These are phyloP conservation scores for Fusarium incarnatum DNA, from an alignment of 2,329 filamentous ascomycete genomes.

Conservation along the genomic window DNA sequence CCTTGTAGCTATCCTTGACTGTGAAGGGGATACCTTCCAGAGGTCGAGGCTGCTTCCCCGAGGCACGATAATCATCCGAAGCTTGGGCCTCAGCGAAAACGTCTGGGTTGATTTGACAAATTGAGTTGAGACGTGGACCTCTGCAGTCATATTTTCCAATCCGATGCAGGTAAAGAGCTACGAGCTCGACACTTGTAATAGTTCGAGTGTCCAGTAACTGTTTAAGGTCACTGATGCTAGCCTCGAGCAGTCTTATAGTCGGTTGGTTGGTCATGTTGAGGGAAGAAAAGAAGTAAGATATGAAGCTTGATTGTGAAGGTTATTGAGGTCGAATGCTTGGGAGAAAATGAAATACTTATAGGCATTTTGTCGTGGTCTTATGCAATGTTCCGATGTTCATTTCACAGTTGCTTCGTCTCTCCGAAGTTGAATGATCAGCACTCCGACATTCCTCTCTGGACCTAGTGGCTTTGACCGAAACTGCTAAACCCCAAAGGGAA, in stretches of 20 bases:
- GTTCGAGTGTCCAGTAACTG: constrained; percentile 24
- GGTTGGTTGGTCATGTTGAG: background rate
- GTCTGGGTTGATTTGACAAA: constrained; percentile 43
- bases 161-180: constrained; percentile 43
- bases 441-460: background rate
- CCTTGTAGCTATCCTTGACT: constrained; percentile 68
- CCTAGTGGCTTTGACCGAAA: too few relatives aligned
- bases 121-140: constrained; percentile 44
- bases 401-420: background rate
- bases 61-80: constrained; percentile 46
- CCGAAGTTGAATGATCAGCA: background rate
- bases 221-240: background rate
- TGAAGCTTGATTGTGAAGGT: accelerated
- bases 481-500: background rate
- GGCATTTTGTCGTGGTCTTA: background rate
- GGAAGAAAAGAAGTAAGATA: accelerated
- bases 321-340: accelerated
- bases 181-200: constrained; percentile 47
- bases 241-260: background rate
- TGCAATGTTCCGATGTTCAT: background rate
- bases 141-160: constrained; percentile 45
- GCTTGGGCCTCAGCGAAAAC: constrained; percentile 47
- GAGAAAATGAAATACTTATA: background rate
- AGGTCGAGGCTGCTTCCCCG: constrained; percentile 24
- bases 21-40: constrained; percentile 69